Evolutionary conservation across 176 grass and related monocot species (phyloP).

Genomic region (Chrysopogon serrulatus): DNA sequence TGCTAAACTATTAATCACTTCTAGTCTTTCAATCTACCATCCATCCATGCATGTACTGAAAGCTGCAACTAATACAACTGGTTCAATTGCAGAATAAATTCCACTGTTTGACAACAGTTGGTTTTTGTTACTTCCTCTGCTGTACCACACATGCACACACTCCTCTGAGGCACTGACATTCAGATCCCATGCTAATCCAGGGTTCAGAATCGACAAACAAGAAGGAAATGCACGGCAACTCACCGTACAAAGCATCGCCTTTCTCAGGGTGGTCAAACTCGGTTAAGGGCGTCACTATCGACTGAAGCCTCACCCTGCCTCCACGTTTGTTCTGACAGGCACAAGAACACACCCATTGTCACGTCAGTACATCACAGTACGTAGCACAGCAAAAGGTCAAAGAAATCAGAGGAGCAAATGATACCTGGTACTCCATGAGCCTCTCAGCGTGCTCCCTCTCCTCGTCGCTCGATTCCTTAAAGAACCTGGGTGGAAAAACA

Average conservation of each 20-base stretch:
- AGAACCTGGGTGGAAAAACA: conserved; percentile 54
- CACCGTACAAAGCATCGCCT: conserved; percentile 84
- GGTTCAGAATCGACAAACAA: not conserved
- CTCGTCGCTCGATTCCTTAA: conserved; percentile 83
- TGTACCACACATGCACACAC: not conserved
- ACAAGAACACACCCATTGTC: too few species aligned
- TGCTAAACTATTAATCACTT: not conserved
- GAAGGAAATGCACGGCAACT: conserved; percentile 8
- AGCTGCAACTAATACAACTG: not conserved
- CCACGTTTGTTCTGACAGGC: conserved; percentile 50
- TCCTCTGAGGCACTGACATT: not conserved
- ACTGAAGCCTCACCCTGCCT: conserved; percentile 48
- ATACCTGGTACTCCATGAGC: conserved; percentile 90
- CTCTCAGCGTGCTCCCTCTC: conserved; percentile 79
- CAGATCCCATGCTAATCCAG: not conserved
- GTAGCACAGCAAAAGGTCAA: not conserved
- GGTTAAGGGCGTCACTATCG: conserved; percentile 41
- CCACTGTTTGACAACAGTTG: not conserved
- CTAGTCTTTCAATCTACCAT: not conserved
- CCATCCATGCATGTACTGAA: not conserved
- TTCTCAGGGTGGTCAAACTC: conserved; percentile 94
- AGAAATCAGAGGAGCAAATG: not conserved
- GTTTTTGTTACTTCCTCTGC: not conserved
- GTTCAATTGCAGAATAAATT: not conserved
- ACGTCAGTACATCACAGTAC: too few species aligned